These are phyloP conservation scores for Dendrothele bispora DNA, from an alignment of 768 basidiomycete species.

Conservation along the genomic window DNA sequence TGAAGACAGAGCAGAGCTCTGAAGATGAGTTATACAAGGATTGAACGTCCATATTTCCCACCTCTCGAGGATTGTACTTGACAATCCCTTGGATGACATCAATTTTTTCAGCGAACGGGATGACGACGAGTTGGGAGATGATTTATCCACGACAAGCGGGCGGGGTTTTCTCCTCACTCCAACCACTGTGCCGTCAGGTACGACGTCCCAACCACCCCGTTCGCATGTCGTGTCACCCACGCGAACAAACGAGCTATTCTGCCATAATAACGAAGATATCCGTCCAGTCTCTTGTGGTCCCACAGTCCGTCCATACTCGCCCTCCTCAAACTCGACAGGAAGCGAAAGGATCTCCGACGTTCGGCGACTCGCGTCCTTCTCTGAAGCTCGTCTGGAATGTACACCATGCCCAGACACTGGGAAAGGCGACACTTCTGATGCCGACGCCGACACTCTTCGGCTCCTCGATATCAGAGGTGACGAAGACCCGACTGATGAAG, in stretches of 20 bases:
- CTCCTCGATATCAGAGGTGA: slow-evolving; percentile 51
- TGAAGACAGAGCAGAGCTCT: slow-evolving; percentile 51
- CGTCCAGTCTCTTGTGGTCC: slow-evolving; percentile 22
- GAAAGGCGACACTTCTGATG: slow-evolving; percentile 56
- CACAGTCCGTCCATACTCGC: slow-evolving; percentile 24
- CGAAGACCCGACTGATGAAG: slow-evolving; percentile 37
- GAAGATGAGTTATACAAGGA: slow-evolving; percentile 45
- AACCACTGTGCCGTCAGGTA: slow-evolving; percentile 51
- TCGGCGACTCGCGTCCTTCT: slow-evolving; percentile 59
- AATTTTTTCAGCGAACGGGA: not conserved
- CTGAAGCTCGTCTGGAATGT: slow-evolving; percentile 70
- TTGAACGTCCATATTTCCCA: slow-evolving; percentile 88
- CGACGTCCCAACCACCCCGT: slow-evolving; percentile 78
- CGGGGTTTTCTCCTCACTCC: slow-evolving; percentile 73
- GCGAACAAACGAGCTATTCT: slow-evolving; percentile 52
- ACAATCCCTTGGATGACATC: slow-evolving; percentile 44
- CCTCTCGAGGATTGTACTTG: slow-evolving; percentile 65
- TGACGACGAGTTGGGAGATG: not conserved
- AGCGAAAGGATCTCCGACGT: slow-evolving; percentile 45
- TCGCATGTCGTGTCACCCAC: slow-evolving; percentile 64
- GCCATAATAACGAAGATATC: slow-evolving; percentile 50
- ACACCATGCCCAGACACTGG: slow-evolving; percentile 82
- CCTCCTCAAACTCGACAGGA: slow-evolving; percentile 45
- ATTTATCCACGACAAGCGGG: not conserved
- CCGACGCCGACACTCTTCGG: slow-evolving; percentile 49